These are phyloP conservation scores for Suillus lakei DNA, from an alignment of 768 basidiomycete species.

Conservation along the genomic window DNA sequence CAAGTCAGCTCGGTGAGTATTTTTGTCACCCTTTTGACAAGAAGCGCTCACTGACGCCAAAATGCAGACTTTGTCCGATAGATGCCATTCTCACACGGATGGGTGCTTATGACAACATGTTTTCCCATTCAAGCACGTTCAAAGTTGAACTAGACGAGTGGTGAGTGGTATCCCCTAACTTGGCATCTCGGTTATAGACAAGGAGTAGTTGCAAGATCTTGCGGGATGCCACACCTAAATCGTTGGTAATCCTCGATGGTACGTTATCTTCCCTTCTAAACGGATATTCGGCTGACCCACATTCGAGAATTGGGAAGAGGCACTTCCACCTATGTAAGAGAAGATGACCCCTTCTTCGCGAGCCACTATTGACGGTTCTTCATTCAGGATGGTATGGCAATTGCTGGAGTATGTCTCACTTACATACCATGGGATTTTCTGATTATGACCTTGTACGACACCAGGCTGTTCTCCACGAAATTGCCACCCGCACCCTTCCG, in stretches of 20 bases:
- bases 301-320: constrained; percentile 87
- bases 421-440: constrained; percentile 7
- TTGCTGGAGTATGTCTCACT: constrained; percentile 71
- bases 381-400: constrained; percentile 94
- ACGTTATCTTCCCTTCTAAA: constrained; percentile 26
- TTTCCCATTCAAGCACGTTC: constrained; percentile 93
- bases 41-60: constrained; percentile 11
- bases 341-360: not conserved
- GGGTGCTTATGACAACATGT: constrained; percentile 99
- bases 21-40: not conserved
- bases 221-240: constrained; percentile 90
- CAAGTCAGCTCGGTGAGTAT: constrained; percentile 65
- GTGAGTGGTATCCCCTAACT: constrained; percentile 41
- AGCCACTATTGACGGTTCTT: constrained; percentile 5
- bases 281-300: constrained; percentile 7
- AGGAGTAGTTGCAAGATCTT: constrained; percentile 83
- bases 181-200: constrained; percentile 3
- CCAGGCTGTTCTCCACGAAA: constrained; percentile 90
- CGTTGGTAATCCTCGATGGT: constrained; percentile 96
- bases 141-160: constrained; percentile 99
- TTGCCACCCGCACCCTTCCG: constrained; percentile 91
- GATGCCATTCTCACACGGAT: constrained; percentile 95
- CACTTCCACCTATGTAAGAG: constrained; percentile 86
- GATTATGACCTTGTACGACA: constrained; percentile 10
- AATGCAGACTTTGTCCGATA: constrained; percentile 78